A percentile compares a stretch with the other conserved stretches of the same genome.
These are phyloP conservation scores for Geotrichum siamense DNA, from an alignment of 1,139 yeast species.

Conservation along the genomic window DNA sequence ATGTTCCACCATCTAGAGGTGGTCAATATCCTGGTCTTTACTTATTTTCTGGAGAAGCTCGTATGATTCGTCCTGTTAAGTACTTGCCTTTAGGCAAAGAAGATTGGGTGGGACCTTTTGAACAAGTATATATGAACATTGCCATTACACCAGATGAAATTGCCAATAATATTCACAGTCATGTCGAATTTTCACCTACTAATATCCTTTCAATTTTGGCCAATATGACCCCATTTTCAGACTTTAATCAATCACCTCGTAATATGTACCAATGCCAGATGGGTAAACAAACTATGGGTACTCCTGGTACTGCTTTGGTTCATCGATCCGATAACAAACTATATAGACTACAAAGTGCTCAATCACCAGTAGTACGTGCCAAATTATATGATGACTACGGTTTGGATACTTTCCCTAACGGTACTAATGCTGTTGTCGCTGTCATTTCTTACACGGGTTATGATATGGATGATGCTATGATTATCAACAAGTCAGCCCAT, in stretches of 20 bases:
- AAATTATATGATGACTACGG: slow-evolving; percentile 92
- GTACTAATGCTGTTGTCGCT: slow-evolving; percentile 97
- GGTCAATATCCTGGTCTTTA: slow-evolving; percentile 98
- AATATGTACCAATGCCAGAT: slow-evolving; percentile 99
- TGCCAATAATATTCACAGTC: slow-evolving; percentile 71
- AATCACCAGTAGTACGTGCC: slow-evolving; percentile 95
- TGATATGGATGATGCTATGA: slow-evolving; percentile 99
- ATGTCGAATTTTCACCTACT: slow-evolving; percentile 92
- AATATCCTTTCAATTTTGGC: slow-evolving; percentile 90
- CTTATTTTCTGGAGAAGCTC: slow-evolving; percentile 81
- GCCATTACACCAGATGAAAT: slow-evolving; percentile 95
- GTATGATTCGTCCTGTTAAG: slow-evolving; percentile 95
- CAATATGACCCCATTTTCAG: slow-evolving; percentile 94
- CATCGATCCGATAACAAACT: slow-evolving; percentile 94
- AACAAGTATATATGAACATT: slow-evolving; percentile 92
- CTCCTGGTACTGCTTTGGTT: slow-evolving; percentile 91
- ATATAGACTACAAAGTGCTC: slow-evolving; percentile 89
- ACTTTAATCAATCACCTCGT: slow-evolving; percentile 98
- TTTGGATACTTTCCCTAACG: slow-evolving; percentile 97
- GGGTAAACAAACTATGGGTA: slow-evolving; percentile 99
- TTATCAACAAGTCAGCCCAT: slow-evolving; percentile 90
- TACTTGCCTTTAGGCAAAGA: slow-evolving; percentile 76
- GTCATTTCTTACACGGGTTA: slow-evolving; percentile 98
- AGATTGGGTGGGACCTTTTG: slow-evolving; percentile 94
- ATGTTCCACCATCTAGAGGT: slow-evolving; percentile 86